Conservation (phyloP, 2,329 filamentous ascomycete genomes). For the Aspergillus melleus region DNA sequence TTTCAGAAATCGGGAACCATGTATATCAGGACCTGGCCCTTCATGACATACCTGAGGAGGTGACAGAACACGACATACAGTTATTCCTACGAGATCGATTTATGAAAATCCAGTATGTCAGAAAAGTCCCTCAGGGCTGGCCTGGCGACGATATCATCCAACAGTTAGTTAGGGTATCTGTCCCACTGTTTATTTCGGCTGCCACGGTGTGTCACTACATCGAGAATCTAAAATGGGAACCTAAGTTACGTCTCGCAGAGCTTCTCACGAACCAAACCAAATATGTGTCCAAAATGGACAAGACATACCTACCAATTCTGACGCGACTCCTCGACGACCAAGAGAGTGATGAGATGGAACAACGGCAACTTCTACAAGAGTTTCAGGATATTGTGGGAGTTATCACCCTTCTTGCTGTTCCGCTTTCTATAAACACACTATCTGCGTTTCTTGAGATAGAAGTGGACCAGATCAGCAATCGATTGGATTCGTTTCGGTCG, state of each 20-base stretch:
- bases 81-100: slow-evolving; percentile 24
- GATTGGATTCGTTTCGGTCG: slow-evolving; percentile 18
- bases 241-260: slow-evolving; percentile 3
- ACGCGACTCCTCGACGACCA: background rate
- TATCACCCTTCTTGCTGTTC: slow-evolving; percentile 20
- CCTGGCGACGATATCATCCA: slow-evolving; percentile 6
- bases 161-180: slow-evolving; percentile 10
- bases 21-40: slow-evolving; percentile 21
- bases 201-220: slow-evolving; percentile 17
- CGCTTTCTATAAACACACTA: slow-evolving; percentile 21
- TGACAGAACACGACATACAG: slow-evolving; percentile 24
- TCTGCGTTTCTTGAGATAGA: slow-evolving; percentile 11
- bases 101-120: slow-evolving; percentile 13
- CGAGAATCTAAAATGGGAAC: slow-evolving; percentile 14
- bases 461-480: slow-evolving; percentile 10
- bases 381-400: slow-evolving; percentile 21
- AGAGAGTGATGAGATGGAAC: background rate
- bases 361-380: background rate
- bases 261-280: background rate
- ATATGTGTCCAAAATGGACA: background rate
- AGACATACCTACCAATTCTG: slow-evolving; percentile 20
- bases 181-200: too few relatives aligned
- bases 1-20: slow-evolving; percentile 13
- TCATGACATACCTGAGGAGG: slow-evolving; percentile 1
- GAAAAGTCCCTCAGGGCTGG: slow-evolving; percentile 14